Percentiles rank a stretch among this genome's conserved stretches.
Conservation (phyloP, 2,329 filamentous ascomycete genomes). For the Lasiodiplodia sp. region DNA sequence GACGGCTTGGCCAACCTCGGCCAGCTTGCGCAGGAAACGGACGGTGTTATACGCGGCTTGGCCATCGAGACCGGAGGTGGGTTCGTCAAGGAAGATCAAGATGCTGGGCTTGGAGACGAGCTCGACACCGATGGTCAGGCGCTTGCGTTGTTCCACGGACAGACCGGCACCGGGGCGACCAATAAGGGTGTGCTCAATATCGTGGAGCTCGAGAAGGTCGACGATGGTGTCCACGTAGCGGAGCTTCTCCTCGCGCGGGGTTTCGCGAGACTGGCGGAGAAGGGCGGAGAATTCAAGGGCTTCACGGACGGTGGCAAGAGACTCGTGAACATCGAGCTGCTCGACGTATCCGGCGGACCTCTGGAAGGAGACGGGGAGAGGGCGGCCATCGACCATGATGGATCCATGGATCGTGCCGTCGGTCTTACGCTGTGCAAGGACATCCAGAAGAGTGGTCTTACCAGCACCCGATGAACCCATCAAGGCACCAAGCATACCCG, state of each 20-base stretch:
- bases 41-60: slow-evolving; percentile 75
- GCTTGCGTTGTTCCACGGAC: slow-evolving; percentile 68
- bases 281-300: slow-evolving; percentile 66
- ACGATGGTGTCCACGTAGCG: slow-evolving; percentile 67
- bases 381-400: slow-evolving; percentile 29
- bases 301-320: slow-evolving; percentile 66
- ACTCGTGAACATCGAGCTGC: slow-evolving; percentile 67
- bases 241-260: slow-evolving; percentile 63
- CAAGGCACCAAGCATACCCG: slow-evolving; percentile 30
- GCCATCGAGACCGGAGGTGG: slow-evolving; percentile 75
- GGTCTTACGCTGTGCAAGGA: slow-evolving; percentile 28
- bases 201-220: slow-evolving; percentile 64
- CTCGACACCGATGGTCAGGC: slow-evolving; percentile 67
- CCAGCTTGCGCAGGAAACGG: slow-evolving; percentile 74
- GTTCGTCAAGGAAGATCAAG: slow-evolving; percentile 77
- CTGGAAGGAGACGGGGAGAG: slow-evolving; percentile 29
- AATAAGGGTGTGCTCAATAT: slow-evolving; percentile 66
- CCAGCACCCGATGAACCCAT: slow-evolving; percentile 31
- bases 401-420: slow-evolving; percentile 29
- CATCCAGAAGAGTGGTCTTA: slow-evolving; percentile 27
- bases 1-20: slow-evolving; percentile 79
- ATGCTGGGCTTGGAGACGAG: slow-evolving; percentile 69
- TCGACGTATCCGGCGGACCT: slow-evolving; percentile 47
- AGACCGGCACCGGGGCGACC: slow-evolving; percentile 62
- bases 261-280: slow-evolving; percentile 63